A percentile compares a stretch with the other conserved stretches of the same genome.
Evolutionary conservation across 257 asterid species (phyloP).

Genomic region (Fraxinus americana): DNA sequence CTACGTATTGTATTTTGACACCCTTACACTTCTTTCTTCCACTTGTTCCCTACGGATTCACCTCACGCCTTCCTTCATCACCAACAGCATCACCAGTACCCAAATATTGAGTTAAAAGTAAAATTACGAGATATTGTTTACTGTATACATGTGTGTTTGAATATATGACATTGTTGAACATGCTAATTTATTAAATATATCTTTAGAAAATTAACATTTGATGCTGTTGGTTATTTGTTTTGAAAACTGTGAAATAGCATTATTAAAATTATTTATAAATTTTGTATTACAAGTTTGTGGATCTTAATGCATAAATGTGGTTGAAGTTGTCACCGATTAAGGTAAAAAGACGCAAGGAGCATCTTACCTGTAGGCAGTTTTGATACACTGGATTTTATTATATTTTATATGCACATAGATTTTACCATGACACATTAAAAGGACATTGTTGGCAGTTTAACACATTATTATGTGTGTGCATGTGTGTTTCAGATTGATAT

Average conservation of each 20-base stretch:
- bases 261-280: background rate
- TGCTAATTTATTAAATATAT: background rate
- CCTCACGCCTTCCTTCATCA: background rate
- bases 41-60: background rate
- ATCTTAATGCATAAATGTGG: slow-evolving; percentile 3
- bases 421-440: background rate
- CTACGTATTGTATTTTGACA: background rate
- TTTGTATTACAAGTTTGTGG: background rate
- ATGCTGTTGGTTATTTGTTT: background rate
- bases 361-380: background rate
- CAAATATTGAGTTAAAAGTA: background rate
- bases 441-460: background rate
- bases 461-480: background rate
- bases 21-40: background rate
- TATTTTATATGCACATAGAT: background rate
- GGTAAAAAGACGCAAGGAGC: background rate
- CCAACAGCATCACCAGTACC: background rate
- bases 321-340: background rate
- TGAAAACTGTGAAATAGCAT: background rate
- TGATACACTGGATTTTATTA: background rate
- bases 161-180: background rate
- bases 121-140: background rate
- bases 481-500: background rate
- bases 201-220: background rate
- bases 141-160: background rate